A percentile compares a stretch with the other conserved stretches of the same genome.
Evolutionary conservation across 2,329 filamentous ascomycete genomes (phyloP).

Genomic region (Fusarium clavum): DNA sequence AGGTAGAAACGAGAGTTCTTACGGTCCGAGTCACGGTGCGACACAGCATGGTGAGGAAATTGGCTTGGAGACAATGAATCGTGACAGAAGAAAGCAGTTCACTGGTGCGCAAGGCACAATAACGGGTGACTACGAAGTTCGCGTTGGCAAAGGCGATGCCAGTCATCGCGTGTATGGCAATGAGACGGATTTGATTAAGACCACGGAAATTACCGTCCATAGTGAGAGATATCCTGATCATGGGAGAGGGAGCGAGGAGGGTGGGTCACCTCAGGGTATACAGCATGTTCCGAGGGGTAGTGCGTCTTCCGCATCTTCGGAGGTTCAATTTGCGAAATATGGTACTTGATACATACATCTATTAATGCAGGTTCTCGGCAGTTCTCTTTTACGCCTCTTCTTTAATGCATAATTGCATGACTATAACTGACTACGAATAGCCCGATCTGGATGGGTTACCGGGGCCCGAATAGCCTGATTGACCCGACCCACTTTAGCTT

Average conservation of each 20-base stretch:
- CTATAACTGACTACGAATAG: background rate
- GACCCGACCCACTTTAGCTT: background rate
- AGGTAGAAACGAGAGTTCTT: conserved; percentile 37
- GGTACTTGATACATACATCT: background rate
- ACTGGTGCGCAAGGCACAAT: conserved; percentile 12
- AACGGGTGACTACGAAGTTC: conserved; percentile 34
- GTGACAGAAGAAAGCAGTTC: conserved; percentile 27
- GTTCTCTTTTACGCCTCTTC: rapidly evolving
- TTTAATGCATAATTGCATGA: background rate
- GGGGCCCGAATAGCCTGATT: background rate
- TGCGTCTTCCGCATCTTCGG: conserved; percentile 38
- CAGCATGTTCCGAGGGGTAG: conserved; percentile 21
- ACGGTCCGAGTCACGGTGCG: conserved; percentile 28
- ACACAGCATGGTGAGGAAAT: conserved; percentile 24
- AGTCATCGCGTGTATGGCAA: background rate
- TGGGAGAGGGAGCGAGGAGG: conserved; percentile 11
- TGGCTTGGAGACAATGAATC: conserved; percentile 35
- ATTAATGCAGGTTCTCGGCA: background rate
- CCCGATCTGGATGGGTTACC: background rate
- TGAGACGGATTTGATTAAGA: conserved; percentile 30
- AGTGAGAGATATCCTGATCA: conserved; percentile 21
- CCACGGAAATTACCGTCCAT: conserved; percentile 34
- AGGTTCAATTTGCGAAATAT: conserved; percentile 40
- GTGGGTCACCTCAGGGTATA: conserved; percentile 1
- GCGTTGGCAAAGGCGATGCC: conserved; percentile 28